These are phyloP conservation scores for Coniochaeta sp. DNA, from an alignment of 2,329 filamentous ascomycete genomes.

Conservation along the genomic window DNA sequence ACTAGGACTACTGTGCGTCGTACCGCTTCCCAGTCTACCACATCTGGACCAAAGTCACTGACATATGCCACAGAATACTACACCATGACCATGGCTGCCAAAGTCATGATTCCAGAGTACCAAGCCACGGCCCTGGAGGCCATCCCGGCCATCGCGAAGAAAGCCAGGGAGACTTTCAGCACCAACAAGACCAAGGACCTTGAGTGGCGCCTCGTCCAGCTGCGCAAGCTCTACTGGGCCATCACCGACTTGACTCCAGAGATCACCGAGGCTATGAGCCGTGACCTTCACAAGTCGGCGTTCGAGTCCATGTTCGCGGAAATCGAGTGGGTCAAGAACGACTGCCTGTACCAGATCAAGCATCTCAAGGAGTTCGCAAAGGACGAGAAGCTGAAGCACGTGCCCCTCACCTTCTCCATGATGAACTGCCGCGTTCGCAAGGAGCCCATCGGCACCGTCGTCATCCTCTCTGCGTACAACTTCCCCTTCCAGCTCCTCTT, in stretches of 20 bases:
- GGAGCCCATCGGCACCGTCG: conserved; percentile 74
- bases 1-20: background rate
- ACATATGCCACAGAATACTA: background rate
- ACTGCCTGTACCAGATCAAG: conserved; percentile 70
- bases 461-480: conserved; percentile 92
- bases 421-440: conserved; percentile 73
- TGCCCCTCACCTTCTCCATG: conserved; percentile 58
- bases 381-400: conserved; percentile 67
- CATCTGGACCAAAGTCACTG: background rate
- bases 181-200: conserved; percentile 76
- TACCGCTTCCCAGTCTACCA: background rate
- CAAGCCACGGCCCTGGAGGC: conserved; percentile 56
- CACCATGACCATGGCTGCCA: conserved; percentile 27
- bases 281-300: conserved; percentile 70
- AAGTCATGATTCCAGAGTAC: conserved; percentile 38
- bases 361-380: conserved; percentile 76
- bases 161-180: conserved; percentile 61
- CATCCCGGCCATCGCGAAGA: conserved; percentile 55
- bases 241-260: conserved; percentile 69
- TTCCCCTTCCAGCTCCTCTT: conserved; percentile 80
- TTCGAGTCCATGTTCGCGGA: conserved; percentile 72
- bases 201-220: conserved; percentile 74
- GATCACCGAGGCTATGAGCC: conserved; percentile 65
- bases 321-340: conserved; percentile 70
- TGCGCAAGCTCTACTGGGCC: conserved; percentile 93